Base-by-base conservation (phyloP, 1,284 basidiomycete species). In the Taiwanofungus camphoratus region DNA sequence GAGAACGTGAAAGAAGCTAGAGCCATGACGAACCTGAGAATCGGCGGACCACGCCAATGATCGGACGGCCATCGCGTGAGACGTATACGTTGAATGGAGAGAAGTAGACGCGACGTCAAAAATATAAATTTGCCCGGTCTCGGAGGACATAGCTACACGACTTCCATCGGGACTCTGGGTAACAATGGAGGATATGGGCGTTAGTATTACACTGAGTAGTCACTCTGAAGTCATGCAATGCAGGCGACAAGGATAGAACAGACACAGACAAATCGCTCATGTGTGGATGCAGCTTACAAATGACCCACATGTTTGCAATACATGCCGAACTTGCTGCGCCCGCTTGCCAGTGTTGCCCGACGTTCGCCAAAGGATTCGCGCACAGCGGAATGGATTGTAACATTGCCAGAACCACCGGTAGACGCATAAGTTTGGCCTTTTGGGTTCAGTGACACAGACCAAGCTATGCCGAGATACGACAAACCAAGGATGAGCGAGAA, bases 21-120 rank as follows among this genome's bases (percentile, higher is more conserved):
- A 19, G 36, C 12, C 5, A 15, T 7, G 22, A 55, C 66, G 41
- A 48, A 76, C 79, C 53, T 80, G 76, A 7, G 73, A 82, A 60
- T 93, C 90, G 33, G 79, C 74, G 9, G 87, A 89, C 91, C 91
- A 94, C 5, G 86, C 73, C 4, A 92, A 61, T 0, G 85, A 82
- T 19, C 91, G 81, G 6, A 92, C 87, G 36, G 80, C 74, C 81
- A 91, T 88, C 8, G 87, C 89, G 59, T 94, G 91, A 1, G 87
- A 87, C 2, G 81, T 80, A 62, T 84, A 92, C 2, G 83, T 87
- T 3, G 76, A 71, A 1, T 72, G 63, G 26, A 92, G 66, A 7
- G 79, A 66, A 48, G 68, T 66, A 0, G 84, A 75, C 56, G 83
- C 80, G 31, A 84, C 58, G 61, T 93, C 90, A 52, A 91, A 83